phyloP scores from a whole-genome alignment of 495 filamentous ascomycete species.

The Aspergillus nidulans region DNA sequence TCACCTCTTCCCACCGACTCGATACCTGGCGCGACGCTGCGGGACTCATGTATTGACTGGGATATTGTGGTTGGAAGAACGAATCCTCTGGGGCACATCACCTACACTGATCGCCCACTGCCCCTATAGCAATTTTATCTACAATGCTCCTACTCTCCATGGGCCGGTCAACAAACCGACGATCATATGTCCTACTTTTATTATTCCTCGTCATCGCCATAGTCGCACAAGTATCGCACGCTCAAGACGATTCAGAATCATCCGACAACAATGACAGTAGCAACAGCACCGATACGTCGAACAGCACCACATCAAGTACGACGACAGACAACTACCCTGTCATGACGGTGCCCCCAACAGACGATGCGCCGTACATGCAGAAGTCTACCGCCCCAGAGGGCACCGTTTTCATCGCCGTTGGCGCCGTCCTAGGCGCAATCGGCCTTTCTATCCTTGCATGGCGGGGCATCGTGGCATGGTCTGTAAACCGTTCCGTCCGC shows the following conservation, averaged over 20 bases:
- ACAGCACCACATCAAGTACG: constrained; percentile 22
- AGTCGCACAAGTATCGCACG: constrained; percentile 15
- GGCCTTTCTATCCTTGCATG: constrained; percentile 75
- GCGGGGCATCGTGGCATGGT: constrained; percentile 87
- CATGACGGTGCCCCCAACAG: constrained; percentile 72
- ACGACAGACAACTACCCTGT: constrained; percentile 27
- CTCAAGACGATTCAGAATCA: constrained; percentile 12
- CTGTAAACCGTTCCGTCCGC: constrained; percentile 80
- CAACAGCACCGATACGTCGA: constrained; percentile 14
- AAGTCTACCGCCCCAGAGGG: constrained; percentile 87
- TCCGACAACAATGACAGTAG: neutral
- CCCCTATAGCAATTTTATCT: neutral
- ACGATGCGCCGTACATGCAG: constrained; percentile 90
- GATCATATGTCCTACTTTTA: constrained; percentile 19
- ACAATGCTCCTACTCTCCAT: constrained; percentile 16
- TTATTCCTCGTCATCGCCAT: constrained; percentile 19
- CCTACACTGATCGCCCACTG: neutral
- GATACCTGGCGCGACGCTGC: neutral
- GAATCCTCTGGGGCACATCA: neutral
- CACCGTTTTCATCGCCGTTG: constrained; percentile 93
- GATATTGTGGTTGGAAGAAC: neutral
- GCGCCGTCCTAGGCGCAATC: constrained; percentile 79
- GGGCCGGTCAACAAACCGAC: constrained; percentile 25
- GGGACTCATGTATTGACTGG: neutral
- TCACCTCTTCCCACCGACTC: neutral